Evolutionary conservation across 352 stramenopile genomes (phyloP), one percentile per base, ranked within the genome.

Genomic region (Phytophthora tubulina): DNA sequence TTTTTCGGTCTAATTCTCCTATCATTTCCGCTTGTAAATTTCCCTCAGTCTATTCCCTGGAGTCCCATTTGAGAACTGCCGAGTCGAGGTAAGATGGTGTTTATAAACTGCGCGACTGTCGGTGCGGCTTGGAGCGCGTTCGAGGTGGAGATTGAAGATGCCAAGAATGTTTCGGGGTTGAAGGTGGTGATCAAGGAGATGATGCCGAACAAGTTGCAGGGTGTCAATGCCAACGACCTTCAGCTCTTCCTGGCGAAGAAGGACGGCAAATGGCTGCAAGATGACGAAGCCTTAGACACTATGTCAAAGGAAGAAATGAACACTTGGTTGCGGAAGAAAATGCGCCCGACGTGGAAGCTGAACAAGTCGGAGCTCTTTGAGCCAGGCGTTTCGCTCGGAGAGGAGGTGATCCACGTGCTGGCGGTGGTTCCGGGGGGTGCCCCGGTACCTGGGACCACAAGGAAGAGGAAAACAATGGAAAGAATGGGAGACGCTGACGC

Each of bases 331-430:
- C 21, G 21, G 21, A 21, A 32, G 61, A 32, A 69, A n/a, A 41
- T 69, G 60, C 41, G 32, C 13, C 31, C 45, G 33, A 63, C 61
- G 42, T 69, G 61, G 61, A 61, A 63, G 52, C 32, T 70, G 52
- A 57, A 57, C 42, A 70, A 63, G 33, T 21, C 51, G 35, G 46
- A 4, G 21, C 33, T 70, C 7, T 70, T 70, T 48, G 52, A 35
- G n/a, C 17, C 61, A 39, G 33, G 52, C 1, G 52, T 56, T 57
- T 68, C 41, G n/a, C 49, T 61, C 10, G 49, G 41, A 68, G 39
- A 51, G 32, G 38, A 63, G 3, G 51, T 52, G 33, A 38, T 65
- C 6, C 54, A 70, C 35, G 42, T 70, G 21, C 38, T 71, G 46
- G 53, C 63, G 42, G 38, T 58, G 21, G 27, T 36, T 53, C 46